Conservation (phyloP, 345 rosid genomes). For the Acer negundo region DNA sequence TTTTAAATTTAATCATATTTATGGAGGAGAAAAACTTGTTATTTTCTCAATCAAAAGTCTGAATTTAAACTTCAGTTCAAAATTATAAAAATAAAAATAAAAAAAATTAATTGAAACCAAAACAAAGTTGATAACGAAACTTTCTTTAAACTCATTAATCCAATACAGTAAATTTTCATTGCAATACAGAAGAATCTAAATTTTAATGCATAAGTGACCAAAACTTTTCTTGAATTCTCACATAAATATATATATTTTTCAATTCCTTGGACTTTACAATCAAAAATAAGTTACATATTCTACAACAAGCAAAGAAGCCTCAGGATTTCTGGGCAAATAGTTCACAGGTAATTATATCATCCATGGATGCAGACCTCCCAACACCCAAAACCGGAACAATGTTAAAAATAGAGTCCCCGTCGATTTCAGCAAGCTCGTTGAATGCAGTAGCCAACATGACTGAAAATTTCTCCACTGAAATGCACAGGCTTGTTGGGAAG, state of each 20-base stretch:
- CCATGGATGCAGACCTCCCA: conserved; percentile 56
- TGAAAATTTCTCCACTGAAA: conserved; percentile 41
- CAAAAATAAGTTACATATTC: not conserved
- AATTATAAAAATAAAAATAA: too few relatives aligned
- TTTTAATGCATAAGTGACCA: not conserved
- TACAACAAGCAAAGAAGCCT: conserved; percentile 8
- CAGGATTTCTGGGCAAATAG: conserved; percentile 60
- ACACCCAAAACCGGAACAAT: conserved; percentile 69
- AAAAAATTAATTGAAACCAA: too few relatives aligned
- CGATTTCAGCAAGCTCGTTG: conserved; percentile 46
- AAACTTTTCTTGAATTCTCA: not conserved
- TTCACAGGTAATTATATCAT: conserved; percentile 71
- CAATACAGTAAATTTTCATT: not conserved
- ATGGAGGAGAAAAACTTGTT: too few relatives aligned
- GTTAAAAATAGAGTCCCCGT: conserved; percentile 47
- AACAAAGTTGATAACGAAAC: too few relatives aligned
- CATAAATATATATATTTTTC: not conserved
- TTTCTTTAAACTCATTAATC: not conserved
- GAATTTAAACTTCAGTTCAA: too few relatives aligned
- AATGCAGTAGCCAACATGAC: conserved; percentile 41
- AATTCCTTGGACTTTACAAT: not conserved
- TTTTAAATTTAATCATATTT: too few relatives aligned
- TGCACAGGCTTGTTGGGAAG: conserved; percentile 49
- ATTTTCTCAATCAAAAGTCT: too few relatives aligned
- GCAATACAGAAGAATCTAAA: not conserved